A percentile compares a stretch with the other conserved stretches of the same genome.
Conservation (phyloP, 495 filamentous ascomycete species). For the Aspergillus cavernicola region DNA sequence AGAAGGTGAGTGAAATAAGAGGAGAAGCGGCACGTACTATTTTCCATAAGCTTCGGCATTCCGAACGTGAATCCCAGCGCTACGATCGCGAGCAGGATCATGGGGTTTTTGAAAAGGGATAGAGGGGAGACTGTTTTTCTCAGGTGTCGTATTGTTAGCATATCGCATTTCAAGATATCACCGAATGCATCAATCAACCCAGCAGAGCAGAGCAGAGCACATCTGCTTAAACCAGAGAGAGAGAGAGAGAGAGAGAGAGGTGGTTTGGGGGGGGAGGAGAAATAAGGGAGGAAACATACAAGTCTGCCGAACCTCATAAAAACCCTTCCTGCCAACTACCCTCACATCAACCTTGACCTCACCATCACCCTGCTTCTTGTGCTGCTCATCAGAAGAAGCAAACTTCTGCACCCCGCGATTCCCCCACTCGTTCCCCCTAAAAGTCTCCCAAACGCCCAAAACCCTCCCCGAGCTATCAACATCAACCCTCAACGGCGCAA, state of each 20-base stretch:
- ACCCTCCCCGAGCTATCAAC: constrained; percentile 32
- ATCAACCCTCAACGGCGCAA: constrained; percentile 66
- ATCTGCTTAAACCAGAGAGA: neutral
- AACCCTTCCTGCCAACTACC: constrained; percentile 60
- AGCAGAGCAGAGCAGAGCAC: neutral
- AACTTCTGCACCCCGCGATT: constrained; percentile 68
- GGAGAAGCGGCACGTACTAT: constrained; percentile 62
- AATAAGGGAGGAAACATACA: constrained; percentile 50
- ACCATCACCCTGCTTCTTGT: neutral
- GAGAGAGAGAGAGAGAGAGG: neutral
- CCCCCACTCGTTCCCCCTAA: constrained; percentile 80
- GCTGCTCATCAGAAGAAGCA: constrained; percentile 6
- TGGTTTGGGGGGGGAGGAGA: too few relatives aligned
- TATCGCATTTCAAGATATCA: neutral
- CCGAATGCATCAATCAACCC: neutral
- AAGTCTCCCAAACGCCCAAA: constrained; percentile 74
- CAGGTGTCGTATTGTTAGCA: constrained; percentile 4
- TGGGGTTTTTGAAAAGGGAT: constrained; percentile 82
- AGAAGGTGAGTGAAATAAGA: neutral
- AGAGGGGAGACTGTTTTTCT: constrained; percentile 49
- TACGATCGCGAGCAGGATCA: constrained; percentile 86
- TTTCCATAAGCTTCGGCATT: constrained; percentile 91
- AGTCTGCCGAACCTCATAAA: constrained; percentile 65
- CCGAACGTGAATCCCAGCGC: constrained; percentile 78
- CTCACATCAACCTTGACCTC: constrained; percentile 56